Base-by-base conservation (phyloP, 192 early-diverging fungal species). In the Gamsiella multidivaricata region DNA sequence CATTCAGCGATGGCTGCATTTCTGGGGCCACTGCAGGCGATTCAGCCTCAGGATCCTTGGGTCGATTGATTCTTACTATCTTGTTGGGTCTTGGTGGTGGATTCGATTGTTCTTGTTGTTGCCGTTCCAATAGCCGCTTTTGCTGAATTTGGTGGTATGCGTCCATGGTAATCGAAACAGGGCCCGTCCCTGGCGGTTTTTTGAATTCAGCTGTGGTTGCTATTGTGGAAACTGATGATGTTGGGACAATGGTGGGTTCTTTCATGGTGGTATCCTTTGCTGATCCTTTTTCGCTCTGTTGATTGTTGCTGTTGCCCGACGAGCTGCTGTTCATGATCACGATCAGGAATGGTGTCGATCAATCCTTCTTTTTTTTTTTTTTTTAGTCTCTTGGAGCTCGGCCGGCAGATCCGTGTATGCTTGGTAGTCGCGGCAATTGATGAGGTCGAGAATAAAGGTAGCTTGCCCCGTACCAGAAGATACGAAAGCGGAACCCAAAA, bases 71-170 rank as follows among this genome's bases (percentile, higher is more conserved):
- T 26, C 28, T 51, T 3, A 25, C 31, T n/a, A n/a, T n/a, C 33
- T 41, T 49, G 20, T 8, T 45, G 28, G 36, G 23, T 6, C 1
- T 45, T 18, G 9, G 41, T 43, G 56, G 51, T 53, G 54, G 63
- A 25, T 68, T 37, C 8, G 46, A 22, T 25, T 56, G 51, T 12
- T 68, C 45, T 10, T 65, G 61, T 37, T 63, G 43, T 25, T 66
- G 55, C 23, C 65, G 59, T 23, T 78, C 74, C 15, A 69, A 52
- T n/a, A 50, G 34, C 42, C 74, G 65, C 58, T 78, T 78, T 26
- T 68, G 72, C 37, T 76, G 72, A 3, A 76, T 28, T 36, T 65
- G 70, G 18, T 73, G 71, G 33, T 78, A 78, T 3, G 32, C 66
- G 36, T 78, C 74, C 65, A 78, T 63, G 46, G 65, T 69, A 23